phyloP scores from a whole-genome alignment of 1,284 basidiomycete species.

The Marasmius fiardii region DNA sequence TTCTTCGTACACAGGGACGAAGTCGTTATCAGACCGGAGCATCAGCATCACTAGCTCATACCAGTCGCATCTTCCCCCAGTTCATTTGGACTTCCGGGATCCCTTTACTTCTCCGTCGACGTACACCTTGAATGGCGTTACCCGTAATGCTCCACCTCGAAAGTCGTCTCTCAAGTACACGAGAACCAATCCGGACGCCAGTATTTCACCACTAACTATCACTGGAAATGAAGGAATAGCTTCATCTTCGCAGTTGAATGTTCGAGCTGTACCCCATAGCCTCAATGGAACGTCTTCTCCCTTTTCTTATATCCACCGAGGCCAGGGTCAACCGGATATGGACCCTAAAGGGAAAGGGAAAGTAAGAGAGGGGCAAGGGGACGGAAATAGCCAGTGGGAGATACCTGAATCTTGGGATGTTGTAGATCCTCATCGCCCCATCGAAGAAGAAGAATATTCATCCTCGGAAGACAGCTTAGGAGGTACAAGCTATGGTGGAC shows the following conservation, averaged over 20 bases:
- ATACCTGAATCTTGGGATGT: constrained; percentile 33
- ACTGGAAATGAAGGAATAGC: not conserved
- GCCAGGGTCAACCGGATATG: not conserved
- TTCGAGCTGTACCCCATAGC: not conserved
- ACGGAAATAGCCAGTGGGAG: constrained; percentile 14
- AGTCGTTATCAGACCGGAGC: constrained; percentile 7
- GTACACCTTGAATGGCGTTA: not conserved
- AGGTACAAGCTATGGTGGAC: not conserved
- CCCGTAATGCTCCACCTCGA: not conserved
- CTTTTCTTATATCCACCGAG: not conserved
- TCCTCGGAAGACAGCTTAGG: constrained; percentile 21
- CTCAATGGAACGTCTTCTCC: not conserved
- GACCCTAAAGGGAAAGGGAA: constrained; percentile 4
- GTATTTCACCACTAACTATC: constrained; percentile 15
- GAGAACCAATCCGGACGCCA: constrained; percentile 6
- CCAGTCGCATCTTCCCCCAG: not conserved
- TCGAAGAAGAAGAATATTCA: constrained; percentile 21
- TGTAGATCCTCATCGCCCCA: constrained; percentile 14
- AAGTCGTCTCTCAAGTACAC: not conserved
- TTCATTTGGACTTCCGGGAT: constrained; percentile 1
- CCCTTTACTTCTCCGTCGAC: constrained; percentile 3
- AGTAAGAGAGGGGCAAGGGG: not conserved
- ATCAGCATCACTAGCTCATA: not conserved
- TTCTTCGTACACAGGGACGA: not conserved
- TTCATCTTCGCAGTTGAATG: not conserved